Percentiles rank a stretch among this genome's conserved stretches.
phyloP scores from a whole-genome alignment of 257 asterid species.

The Fraxinus pennsylvanica region DNA sequence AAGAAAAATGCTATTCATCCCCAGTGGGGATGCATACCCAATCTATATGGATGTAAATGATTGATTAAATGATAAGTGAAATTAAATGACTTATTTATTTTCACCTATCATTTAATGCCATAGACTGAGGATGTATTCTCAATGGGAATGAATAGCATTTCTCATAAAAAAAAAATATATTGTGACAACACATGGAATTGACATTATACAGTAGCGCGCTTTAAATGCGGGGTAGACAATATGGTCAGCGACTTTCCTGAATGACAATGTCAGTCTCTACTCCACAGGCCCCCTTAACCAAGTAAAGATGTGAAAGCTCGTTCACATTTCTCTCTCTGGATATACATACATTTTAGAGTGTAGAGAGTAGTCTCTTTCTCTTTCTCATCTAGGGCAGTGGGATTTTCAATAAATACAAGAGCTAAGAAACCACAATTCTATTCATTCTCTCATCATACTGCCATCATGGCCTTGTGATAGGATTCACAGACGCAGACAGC shows the following conservation, averaged over 20 bases:
- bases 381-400: conserved; percentile 56
- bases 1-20: no score
- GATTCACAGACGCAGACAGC: background rate
- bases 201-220: conserved; percentile 58
- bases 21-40: no score
- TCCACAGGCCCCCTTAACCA: conserved; percentile 44
- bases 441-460: conserved; percentile 72
- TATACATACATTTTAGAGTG: background rate
- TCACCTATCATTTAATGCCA: no score
- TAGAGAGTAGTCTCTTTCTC: background rate
- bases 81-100: no score
- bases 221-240: conserved; percentile 81
- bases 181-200: conserved; percentile 32
- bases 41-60: no score
- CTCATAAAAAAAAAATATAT: no score
- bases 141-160: no score
- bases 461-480: conserved; percentile 67
- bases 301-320: conserved; percentile 59
- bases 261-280: conserved; percentile 64
- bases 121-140: no score
- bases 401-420: conserved; percentile 61
- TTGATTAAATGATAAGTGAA: no score
- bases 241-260: conserved; percentile 60
- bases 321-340: conserved; percentile 8
- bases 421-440: conserved; percentile 93